Percentiles rank a stretch among this genome's conserved stretches.
Conservation (phyloP, 139 green algal species). For the Auxenochlorella protothecoides region DNA sequence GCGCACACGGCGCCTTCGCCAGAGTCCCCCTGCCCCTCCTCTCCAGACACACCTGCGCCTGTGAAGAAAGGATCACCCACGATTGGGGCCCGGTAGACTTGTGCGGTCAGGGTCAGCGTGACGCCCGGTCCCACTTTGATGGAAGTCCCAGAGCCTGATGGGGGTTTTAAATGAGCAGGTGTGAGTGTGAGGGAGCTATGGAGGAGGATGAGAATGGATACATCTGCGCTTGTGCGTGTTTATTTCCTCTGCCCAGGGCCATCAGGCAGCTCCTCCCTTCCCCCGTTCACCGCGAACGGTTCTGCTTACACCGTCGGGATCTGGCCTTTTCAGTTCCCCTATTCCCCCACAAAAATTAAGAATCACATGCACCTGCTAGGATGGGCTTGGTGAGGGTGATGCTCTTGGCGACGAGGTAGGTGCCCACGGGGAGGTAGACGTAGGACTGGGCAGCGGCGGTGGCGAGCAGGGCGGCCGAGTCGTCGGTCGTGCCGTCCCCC, state of each 20-base stretch:
- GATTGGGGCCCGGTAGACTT: not conserved
- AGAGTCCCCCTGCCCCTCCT: not conserved
- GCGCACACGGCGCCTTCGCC: not conserved
- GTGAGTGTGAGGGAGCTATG: too few relatives aligned
- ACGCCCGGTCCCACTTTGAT: not conserved
- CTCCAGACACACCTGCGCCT: not conserved
- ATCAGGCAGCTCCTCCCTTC: not conserved
- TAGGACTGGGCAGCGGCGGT: too few relatives aligned
- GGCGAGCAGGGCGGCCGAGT: too few relatives aligned
- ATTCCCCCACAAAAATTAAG: too few relatives aligned
- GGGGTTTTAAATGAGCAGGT: too few relatives aligned
- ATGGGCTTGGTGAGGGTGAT: conserved; percentile 2
- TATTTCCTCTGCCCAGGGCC: not conserved
- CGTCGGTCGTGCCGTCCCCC: too few relatives aligned
- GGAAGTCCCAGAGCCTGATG: not conserved
- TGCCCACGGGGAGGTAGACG: too few relatives aligned
- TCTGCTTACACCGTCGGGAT: not conserved
- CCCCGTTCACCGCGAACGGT: not conserved
- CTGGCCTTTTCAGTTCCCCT: not conserved
- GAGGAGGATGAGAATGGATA: not conserved
- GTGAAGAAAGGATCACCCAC: not conserved
- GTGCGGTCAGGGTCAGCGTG: not conserved
- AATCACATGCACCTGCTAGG: not conserved
- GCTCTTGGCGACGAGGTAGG: not conserved
- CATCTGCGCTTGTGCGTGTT: too few relatives aligned